phyloP scores from a whole-genome alignment of 805 yeast species.

The Lachancea meyersii region DNA sequence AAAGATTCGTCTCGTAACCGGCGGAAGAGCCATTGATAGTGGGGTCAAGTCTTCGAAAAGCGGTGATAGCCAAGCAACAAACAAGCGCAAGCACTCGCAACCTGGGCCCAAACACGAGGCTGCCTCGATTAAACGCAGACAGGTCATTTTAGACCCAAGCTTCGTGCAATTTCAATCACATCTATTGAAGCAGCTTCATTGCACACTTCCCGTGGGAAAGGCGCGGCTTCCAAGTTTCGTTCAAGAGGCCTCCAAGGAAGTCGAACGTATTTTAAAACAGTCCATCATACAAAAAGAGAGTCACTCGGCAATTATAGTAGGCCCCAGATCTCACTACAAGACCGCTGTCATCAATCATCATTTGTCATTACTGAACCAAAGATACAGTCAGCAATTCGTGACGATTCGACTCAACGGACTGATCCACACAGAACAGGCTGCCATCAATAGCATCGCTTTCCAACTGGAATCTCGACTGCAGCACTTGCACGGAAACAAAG shows the following conservation, averaged over 20 bases:
- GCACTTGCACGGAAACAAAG: constrained; percentile 25
- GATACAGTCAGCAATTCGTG: constrained; percentile 48
- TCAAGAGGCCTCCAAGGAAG: constrained; percentile 34
- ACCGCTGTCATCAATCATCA: constrained; percentile 56
- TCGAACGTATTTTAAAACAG: constrained; percentile 53
- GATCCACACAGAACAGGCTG: constrained; percentile 66
- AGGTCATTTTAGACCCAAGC: background rate
- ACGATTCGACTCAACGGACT: constrained; percentile 62
- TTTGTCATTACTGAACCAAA: constrained; percentile 37
- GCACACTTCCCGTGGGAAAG: constrained; percentile 19
- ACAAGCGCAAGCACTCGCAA: constrained; percentile 1
- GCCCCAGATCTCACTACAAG: constrained; percentile 78
- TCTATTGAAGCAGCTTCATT: constrained; percentile 21
- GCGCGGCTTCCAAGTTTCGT: constrained; percentile 19
- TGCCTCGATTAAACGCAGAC: background rate
- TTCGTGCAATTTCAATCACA: constrained; percentile 16
- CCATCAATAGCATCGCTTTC: constrained; percentile 78
- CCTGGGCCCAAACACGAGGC: background rate
- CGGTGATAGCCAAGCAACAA: no score
- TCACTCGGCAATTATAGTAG: constrained; percentile 72
- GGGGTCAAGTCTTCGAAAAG: background rate
- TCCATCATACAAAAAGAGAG: constrained; percentile 68
- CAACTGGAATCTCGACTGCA: constrained; percentile 57
- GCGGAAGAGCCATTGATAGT: background rate
- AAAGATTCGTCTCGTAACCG: constrained; percentile 11